Percentiles rank a stretch among this genome's conserved stretches.
These are phyloP conservation scores for Aspergillus transmontanensis DNA, from an alignment of 2,329 filamentous ascomycete species.

Conservation along the genomic window DNA sequence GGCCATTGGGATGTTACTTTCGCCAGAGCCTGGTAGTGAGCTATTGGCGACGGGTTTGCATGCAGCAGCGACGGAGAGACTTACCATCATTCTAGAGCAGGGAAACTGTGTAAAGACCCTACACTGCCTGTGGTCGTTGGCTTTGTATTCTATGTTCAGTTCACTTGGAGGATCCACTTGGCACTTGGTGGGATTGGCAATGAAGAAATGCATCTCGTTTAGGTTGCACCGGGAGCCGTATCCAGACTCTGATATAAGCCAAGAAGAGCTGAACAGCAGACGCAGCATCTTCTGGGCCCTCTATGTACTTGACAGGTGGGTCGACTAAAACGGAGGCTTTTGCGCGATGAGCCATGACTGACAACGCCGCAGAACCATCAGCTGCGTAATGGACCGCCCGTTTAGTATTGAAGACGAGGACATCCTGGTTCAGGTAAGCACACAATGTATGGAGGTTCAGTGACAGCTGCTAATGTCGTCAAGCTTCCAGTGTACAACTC, in stretches of 20 bases:
- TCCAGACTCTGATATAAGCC: constrained; percentile 10
- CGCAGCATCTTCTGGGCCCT: background rate
- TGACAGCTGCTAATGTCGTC: background rate
- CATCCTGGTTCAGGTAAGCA: background rate
- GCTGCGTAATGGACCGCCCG: background rate
- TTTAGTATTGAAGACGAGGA: background rate
- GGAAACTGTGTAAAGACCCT: background rate
- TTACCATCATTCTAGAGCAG: background rate
- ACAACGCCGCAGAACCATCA: background rate
- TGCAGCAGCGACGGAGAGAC: background rate
- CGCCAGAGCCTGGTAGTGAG: background rate
- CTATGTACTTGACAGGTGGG: background rate
- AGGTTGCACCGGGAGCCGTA: constrained; percentile 29
- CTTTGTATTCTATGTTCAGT: constrained; percentile 20
- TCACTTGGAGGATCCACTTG: constrained; percentile 31
- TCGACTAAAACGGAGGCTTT: background rate
- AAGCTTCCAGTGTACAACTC: background rate
- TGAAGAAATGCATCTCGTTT: constrained; percentile 31
- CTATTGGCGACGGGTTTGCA: background rate
- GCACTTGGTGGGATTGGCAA: constrained; percentile 35
- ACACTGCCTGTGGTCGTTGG: background rate
- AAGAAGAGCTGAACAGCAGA: background rate
- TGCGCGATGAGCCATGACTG: background rate
- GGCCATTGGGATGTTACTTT: background rate
- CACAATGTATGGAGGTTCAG: background rate